Evolutionary conservation across 1,284 basidiomycete species (phyloP).

Genomic region (Apiotrichum gamsii): DNA sequence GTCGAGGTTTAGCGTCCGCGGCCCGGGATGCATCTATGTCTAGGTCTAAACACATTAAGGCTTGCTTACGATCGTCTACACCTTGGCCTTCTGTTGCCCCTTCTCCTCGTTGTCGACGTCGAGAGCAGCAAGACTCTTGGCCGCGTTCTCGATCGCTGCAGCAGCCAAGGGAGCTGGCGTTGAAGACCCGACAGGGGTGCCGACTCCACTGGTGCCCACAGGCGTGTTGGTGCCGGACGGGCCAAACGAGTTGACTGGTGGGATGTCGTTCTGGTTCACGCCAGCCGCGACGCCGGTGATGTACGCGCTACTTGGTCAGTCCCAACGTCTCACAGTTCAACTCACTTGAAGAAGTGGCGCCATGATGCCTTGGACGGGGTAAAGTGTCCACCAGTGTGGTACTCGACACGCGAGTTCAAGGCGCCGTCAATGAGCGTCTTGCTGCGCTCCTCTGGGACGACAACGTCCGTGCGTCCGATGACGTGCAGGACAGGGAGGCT

Average conservation of each 20-base stretch:
- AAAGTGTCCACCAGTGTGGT: slow-evolving; percentile 48
- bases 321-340: not conserved
- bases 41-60: no score
- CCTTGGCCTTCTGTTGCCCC: no score
- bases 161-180: no score
- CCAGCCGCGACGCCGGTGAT: slow-evolving; percentile 41
- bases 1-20: no score
- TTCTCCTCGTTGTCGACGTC: no score
- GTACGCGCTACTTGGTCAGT: slow-evolving; percentile 33
- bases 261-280: slow-evolving; percentile 40
- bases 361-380: slow-evolving; percentile 45
- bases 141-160: no score
- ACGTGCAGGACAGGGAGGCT: slow-evolving; percentile 71
- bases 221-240: slow-evolving; percentile 30
- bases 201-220: slow-evolving; percentile 4
- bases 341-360: slow-evolving; percentile 47
- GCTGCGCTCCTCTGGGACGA: slow-evolving; percentile 68
- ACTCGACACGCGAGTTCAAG: slow-evolving; percentile 40
- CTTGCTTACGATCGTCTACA: no score
- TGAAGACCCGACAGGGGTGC: slow-evolving; percentile 5
- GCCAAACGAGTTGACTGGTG: slow-evolving; percentile 31
- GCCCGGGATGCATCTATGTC: no score
- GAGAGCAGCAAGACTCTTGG: no score
- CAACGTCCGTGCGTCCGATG: slow-evolving; percentile 69
- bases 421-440: slow-evolving; percentile 59